These are phyloP conservation scores for Jamesozyma lodderae DNA, from an alignment of 805 yeast species.

Conservation along the genomic window DNA sequence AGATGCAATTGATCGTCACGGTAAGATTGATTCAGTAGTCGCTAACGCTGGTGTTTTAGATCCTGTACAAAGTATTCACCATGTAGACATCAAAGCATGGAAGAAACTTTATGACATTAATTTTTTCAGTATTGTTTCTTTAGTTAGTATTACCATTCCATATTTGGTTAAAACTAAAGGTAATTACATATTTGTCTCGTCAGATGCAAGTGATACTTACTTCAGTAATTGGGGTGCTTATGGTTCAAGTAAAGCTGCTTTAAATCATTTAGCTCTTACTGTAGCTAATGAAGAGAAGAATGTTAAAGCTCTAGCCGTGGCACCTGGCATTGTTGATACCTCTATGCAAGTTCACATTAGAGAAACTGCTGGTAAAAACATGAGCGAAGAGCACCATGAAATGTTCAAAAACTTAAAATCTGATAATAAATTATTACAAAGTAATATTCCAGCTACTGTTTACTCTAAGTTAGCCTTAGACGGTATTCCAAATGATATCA, in stretches of 20 bases:
- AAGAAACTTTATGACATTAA: slow-evolving; percentile 62
- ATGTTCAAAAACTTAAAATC: slow-evolving; percentile 56
- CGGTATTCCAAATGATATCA: slow-evolving; percentile 48
- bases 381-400: slow-evolving; percentile 51
- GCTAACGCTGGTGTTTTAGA: slow-evolving; percentile 80
- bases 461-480: slow-evolving; percentile 56
- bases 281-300: slow-evolving; percentile 61
- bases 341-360: slow-evolving; percentile 77
- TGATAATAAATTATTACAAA: slow-evolving; percentile 50
- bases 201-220: slow-evolving; percentile 65
- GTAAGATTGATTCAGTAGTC: slow-evolving; percentile 53
- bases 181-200: slow-evolving; percentile 64
- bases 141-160: slow-evolving; percentile 50
- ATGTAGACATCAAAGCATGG: slow-evolving; percentile 46
- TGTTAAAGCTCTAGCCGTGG: slow-evolving; percentile 50
- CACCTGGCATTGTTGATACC: slow-evolving; percentile 94
- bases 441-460: slow-evolving; percentile 63
- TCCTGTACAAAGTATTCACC: slow-evolving; percentile 54
- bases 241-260: slow-evolving; percentile 83
- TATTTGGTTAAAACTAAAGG: slow-evolving; percentile 47
- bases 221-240: slow-evolving; percentile 71
- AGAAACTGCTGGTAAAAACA: slow-evolving; percentile 42
- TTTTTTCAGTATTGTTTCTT: slow-evolving; percentile 61
- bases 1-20: slow-evolving; percentile 42
- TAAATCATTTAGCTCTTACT: slow-evolving; percentile 64